A percentile compares a stretch with the other conserved stretches of the same genome.
phyloP scores from a whole-genome alignment of 2,329 filamentous ascomycete genomes.

The Epicoccum nigrum region DNA sequence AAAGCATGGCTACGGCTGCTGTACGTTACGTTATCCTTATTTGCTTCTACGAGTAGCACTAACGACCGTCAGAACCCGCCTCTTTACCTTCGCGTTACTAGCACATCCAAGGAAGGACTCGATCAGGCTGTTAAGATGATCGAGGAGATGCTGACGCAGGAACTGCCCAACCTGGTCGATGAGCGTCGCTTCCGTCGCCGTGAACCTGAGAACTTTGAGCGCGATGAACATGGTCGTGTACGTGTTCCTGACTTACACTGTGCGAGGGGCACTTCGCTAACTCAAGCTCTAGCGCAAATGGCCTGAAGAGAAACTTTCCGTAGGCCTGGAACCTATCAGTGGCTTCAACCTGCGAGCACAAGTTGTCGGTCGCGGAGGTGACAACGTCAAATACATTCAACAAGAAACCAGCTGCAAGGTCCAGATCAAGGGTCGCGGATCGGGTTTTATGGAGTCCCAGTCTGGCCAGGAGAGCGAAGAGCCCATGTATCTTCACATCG shows the following conservation, averaged over 20 bases:
- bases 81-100: slow-evolving; percentile 93
- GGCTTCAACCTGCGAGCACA: slow-evolving; percentile 97
- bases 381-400: slow-evolving; percentile 98
- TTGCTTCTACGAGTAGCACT: background rate
- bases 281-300: slow-evolving; percentile 78
- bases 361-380: slow-evolving; percentile 91
- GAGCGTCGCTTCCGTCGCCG: slow-evolving; percentile 88
- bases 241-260: slow-evolving; percentile 27
- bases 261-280: slow-evolving; percentile 29
- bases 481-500: slow-evolving; percentile 94
- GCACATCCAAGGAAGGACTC: slow-evolving; percentile 87
- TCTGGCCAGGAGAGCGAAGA: slow-evolving; percentile 94
- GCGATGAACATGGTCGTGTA: slow-evolving; percentile 90
- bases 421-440: slow-evolving; percentile 96
- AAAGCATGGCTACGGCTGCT: slow-evolving; percentile 91
- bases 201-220: slow-evolving; percentile 80
- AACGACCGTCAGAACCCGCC: slow-evolving; percentile 74
- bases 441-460: slow-evolving; percentile 87
- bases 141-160: slow-evolving; percentile 93
- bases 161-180: slow-evolving; percentile 92
- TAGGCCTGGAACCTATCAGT: slow-evolving; percentile 85
- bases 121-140: slow-evolving; percentile 88
- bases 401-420: slow-evolving; percentile 93
- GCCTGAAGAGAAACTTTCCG: slow-evolving; percentile 94
- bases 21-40: slow-evolving; percentile 56